Conservation (phyloP, 148 eudicot genomes). For the Hydrangea macrophylla region DNA sequence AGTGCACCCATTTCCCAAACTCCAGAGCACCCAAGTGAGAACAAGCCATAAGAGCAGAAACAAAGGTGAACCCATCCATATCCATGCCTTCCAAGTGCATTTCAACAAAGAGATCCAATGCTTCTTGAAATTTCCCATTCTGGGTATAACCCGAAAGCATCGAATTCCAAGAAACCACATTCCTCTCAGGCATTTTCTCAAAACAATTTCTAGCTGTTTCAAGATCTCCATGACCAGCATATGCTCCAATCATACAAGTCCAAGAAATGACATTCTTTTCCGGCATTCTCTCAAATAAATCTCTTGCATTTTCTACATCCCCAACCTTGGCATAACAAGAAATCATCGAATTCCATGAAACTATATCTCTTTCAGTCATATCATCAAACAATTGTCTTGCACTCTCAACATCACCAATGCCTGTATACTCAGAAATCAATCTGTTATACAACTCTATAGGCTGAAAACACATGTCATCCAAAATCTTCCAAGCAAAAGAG, state of each 20-base stretch:
- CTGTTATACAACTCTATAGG: constrained; percentile 29
- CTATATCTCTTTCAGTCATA: constrained; percentile 34
- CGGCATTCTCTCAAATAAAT: constrained; percentile 28
- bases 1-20: constrained; percentile 29
- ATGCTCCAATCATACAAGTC: constrained; percentile 31
- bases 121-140: constrained; percentile 19
- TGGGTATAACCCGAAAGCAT: constrained; percentile 30
- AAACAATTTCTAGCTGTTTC: constrained; percentile 23
- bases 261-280: constrained; percentile 34
- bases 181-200: constrained; percentile 31
- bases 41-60: constrained; percentile 34
- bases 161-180: constrained; percentile 40
- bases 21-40: constrained; percentile 29
- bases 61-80: constrained; percentile 29
- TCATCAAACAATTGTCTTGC: constrained; percentile 25
- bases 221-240: constrained; percentile 24
- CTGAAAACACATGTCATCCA: constrained; percentile 25
- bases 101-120: constrained; percentile 22
- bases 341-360: constrained; percentile 38
- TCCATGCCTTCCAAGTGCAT: constrained; percentile 27
- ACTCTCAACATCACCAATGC: constrained; percentile 14
- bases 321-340: constrained; percentile 24
- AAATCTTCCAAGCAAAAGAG: constrained; percentile 20
- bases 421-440: constrained; percentile 24
- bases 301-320: constrained; percentile 20